Percentiles rank a stretch among this genome's conserved stretches.
These are phyloP conservation scores for Phytophthora meadii DNA, from an alignment of 352 stramenopile genomes.

Conservation along the genomic window DNA sequence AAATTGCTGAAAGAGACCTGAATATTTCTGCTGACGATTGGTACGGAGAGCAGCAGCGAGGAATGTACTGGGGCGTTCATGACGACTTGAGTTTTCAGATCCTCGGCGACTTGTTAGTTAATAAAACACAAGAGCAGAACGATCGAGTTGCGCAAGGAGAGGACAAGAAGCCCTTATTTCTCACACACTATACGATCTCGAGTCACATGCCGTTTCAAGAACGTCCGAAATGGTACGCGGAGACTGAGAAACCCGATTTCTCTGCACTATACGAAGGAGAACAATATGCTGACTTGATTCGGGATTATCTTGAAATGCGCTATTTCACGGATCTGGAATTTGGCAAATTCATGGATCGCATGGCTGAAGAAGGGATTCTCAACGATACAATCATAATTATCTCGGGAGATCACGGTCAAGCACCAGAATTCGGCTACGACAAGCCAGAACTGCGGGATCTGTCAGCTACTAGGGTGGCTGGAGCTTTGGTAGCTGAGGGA, in stretches of 20 bases:
- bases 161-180: slow-evolving; percentile 48
- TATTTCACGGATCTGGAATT: slow-evolving; percentile 57
- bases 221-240: slow-evolving; percentile 45
- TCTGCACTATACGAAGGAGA: slow-evolving; percentile 35
- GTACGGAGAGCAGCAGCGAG: slow-evolving; percentile 17
- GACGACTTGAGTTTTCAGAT: slow-evolving; percentile 57
- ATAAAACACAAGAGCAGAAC: slow-evolving; percentile 42
- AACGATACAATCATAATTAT: slow-evolving; percentile 69
- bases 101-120: slow-evolving; percentile 48
- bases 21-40: slow-evolving; percentile 45
- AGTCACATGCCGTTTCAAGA: slow-evolving; percentile 50
- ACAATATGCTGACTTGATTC: slow-evolving; percentile 29
- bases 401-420: slow-evolving; percentile 53
- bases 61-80: slow-evolving; percentile 48
- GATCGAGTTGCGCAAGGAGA: slow-evolving; percentile 20
- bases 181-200: slow-evolving; percentile 67
- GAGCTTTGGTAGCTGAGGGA: slow-evolving; percentile 42
- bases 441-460: slow-evolving; percentile 35
- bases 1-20: slow-evolving; percentile 37
- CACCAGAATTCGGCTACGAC: slow-evolving; percentile 40
- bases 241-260: slow-evolving; percentile 42
- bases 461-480: slow-evolving; percentile 39
- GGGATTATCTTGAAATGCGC: slow-evolving; percentile 52
- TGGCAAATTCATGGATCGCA: slow-evolving; percentile 56
- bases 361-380: slow-evolving; percentile 44